These are phyloP conservation scores for Pestalotiopsis fici DNA, from an alignment of 2,329 filamentous ascomycete species.

Conservation along the genomic window DNA sequence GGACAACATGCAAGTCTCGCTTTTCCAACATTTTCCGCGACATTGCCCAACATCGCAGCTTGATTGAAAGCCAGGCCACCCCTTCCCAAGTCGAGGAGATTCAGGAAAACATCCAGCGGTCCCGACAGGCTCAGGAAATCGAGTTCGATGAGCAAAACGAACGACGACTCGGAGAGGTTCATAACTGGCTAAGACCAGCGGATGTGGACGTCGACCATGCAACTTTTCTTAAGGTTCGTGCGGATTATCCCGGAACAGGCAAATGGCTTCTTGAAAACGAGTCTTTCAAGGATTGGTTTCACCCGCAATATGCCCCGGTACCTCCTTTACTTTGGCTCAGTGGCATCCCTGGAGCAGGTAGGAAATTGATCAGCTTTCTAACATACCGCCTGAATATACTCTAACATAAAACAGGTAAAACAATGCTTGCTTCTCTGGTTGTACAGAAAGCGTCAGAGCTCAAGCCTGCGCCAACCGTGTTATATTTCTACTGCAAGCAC, in stretches of 20 bases:
- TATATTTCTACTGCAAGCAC: conserved; percentile 34
- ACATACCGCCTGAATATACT: not conserved
- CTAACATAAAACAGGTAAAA: conserved; percentile 27
- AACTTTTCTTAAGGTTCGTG: conserved; percentile 5
- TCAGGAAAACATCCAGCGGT: not conserved
- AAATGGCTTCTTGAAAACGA: conserved; percentile 20
- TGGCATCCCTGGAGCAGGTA: conserved; percentile 29
- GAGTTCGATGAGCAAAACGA: not conserved
- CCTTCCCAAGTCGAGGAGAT: conserved; percentile 18
- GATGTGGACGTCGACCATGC: not conserved
- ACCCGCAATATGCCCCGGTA: conserved; percentile 14
- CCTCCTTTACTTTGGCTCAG: conserved; percentile 23
- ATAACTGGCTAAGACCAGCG: not conserved
- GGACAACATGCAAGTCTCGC: conserved; percentile 20
- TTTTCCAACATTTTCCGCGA: conserved; percentile 18
- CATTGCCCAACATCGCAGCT: conserved; percentile 14
- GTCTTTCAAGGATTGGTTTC: conserved; percentile 19
- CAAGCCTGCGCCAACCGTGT: conserved; percentile 12
- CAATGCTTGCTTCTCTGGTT: conserved; percentile 30
- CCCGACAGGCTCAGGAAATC: not conserved
- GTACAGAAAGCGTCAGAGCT: conserved; percentile 24
- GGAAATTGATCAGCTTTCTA: not conserved
- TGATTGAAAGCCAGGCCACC: conserved; percentile 22
- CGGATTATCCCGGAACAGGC: conserved; percentile 17
- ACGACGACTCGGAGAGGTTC: not conserved